A percentile compares a stretch with the other conserved stretches of the same genome.
Conservation (phyloP, 148 eudicot species). For the Silene uniflora region DNA sequence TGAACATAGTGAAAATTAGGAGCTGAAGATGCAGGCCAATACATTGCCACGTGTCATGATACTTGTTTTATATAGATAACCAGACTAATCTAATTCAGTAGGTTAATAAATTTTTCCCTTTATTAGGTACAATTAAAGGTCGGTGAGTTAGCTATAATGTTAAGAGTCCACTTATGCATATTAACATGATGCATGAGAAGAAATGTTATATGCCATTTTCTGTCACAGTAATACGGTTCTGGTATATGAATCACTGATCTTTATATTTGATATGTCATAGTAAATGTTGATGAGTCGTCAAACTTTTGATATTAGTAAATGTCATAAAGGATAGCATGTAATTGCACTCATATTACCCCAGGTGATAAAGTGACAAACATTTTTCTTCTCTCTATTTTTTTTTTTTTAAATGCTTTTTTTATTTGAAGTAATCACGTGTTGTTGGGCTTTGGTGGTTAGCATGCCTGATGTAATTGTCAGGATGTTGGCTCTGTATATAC, state of each 20-base stretch:
- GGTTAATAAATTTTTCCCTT: not conserved
- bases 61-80: not conserved
- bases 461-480: not conserved
- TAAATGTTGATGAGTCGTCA: not conserved
- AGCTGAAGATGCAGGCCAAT: not conserved
- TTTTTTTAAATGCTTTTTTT: too few species aligned
- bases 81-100: not conserved
- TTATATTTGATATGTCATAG: not conserved
- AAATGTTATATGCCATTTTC: not conserved
- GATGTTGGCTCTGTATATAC: too few species aligned
- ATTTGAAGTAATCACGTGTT: too few species aligned
- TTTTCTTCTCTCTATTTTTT: too few species aligned
- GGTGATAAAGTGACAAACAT: too few species aligned
- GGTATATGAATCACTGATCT: not conserved
- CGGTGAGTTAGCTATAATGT: too few species aligned
- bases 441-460: too few species aligned
- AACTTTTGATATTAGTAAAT: not conserved
- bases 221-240: not conserved
- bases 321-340: too few species aligned
- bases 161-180: too few species aligned
- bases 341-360: too few species aligned
- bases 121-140: not conserved
- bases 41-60: too few species aligned
- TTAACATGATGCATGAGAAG: not conserved
- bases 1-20: not conserved